phyloP scores from a whole-genome alignment of 805 yeast genomes.

The Starmerella potacharoeniae region DNA sequence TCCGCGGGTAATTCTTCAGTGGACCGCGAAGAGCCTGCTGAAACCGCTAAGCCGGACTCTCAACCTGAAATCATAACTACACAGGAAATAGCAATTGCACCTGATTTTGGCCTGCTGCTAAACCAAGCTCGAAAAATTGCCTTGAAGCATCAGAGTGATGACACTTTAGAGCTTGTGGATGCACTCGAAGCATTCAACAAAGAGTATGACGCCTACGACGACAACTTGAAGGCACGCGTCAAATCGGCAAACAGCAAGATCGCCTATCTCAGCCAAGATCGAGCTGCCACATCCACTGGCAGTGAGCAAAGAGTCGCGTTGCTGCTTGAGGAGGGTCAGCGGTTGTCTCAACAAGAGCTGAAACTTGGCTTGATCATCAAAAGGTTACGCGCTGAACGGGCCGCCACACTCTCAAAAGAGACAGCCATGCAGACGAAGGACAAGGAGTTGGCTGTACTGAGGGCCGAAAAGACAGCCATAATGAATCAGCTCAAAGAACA shows the following conservation, averaged over 20 bases:
- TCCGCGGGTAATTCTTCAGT: neutral
- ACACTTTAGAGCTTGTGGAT: slow-evolving; percentile 13
- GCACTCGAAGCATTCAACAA: slow-evolving; percentile 5
- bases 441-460: slow-evolving; percentile 19
- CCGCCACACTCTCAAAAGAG: slow-evolving; percentile 29
- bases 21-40: neutral
- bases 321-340: slow-evolving; percentile 36
- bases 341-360: slow-evolving; percentile 40
- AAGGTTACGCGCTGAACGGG: slow-evolving; percentile 41
- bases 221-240: slow-evolving; percentile 7
- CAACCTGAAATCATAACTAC: neutral
- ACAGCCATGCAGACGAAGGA: neutral
- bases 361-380: slow-evolving; percentile 56
- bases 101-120: slow-evolving; percentile 22
- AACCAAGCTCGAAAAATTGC: slow-evolving; percentile 12
- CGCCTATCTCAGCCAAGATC: slow-evolving; percentile 6
- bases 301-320: slow-evolving; percentile 51
- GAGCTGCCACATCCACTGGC: slow-evolving; percentile 6
- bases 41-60: slow-evolving; percentile 17
- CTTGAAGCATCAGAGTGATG: slow-evolving; percentile 12
- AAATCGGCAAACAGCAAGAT: slow-evolving; percentile 12
- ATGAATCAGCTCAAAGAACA: slow-evolving; percentile 23
- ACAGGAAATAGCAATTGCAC: slow-evolving; percentile 51
- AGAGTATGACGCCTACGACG: slow-evolving; percentile 3
- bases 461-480: slow-evolving; percentile 34